Base-by-base conservation (phyloP, 805 yeast genomes). In the Candida boidinii region DNA sequence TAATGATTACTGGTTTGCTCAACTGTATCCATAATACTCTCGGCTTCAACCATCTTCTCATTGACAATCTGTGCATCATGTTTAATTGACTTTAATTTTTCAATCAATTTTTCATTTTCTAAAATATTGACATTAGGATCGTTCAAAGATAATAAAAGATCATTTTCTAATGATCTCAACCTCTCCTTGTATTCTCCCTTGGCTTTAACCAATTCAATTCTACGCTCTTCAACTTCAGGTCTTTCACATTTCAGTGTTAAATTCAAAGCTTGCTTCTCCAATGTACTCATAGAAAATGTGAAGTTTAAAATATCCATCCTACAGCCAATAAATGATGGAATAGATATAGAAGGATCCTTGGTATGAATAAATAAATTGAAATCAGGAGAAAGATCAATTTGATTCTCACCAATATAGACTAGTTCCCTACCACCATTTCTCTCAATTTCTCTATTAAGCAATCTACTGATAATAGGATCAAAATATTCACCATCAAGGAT, bases 401-500 rank as follows among this genome's bases (percentile, higher is more conserved):
- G 74, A 24, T 68, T 71, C 1, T 66, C 66, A 0, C 86, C 90
- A 7, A 88, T 44, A 15, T 59, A 62, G 1, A 86, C 66, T 31
- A 82, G 51, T 6, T 62, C 53, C 29, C 95, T 63, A 0, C 92
- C 92, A 3, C 95, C 95, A 19, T 76, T 64, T 19, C 65, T 60
- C 19, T 66, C 66, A 24, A 72, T 64, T 37, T 86, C 94, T 21
- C 64, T 62, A 29, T 73, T 65, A 30, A 90, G 53, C 1, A 90
- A 54, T 0, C 80, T 65, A 36, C 71, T 71, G 9, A 90, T 48
- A 7, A 83, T 56, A 0, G 96, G 94, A 49, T 90, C 90, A 47
- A 71, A 77, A 42, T 68, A 59, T 47, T 90, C 96, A 4, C 88
- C 87, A 56, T 90, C 90, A 42, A 74, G 74, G 13, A 90, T 66